Conservation (phyloP, 305 asterid species). For the Fraxinus baroniana region DNA sequence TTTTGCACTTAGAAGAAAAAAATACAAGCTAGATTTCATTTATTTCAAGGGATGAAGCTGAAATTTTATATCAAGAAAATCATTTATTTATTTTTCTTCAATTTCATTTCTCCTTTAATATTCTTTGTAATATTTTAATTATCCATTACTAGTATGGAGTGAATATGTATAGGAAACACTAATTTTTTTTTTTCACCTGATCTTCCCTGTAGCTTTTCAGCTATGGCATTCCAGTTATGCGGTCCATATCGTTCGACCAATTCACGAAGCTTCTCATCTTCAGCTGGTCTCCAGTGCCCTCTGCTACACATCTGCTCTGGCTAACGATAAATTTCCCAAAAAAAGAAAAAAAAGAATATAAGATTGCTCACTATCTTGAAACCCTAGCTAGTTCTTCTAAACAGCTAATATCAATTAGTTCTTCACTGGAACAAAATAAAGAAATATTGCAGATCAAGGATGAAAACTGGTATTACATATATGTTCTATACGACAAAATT, state of each 20-base stretch:
- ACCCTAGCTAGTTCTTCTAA: not conserved
- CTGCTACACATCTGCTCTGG: conserved; percentile 50
- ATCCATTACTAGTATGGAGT: not conserved
- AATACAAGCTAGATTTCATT: not conserved
- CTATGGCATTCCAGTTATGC: conserved; percentile 80
- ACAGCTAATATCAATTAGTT: not conserved
- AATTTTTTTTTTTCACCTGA: conserved; percentile 41
- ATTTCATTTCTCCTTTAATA: not conserved
- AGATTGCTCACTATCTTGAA: not conserved
- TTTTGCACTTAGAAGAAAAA: not conserved
- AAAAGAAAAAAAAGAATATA: too few relatives aligned
- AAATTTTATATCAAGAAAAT: too few relatives aligned
- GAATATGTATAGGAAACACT: not conserved
- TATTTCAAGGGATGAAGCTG: not conserved
- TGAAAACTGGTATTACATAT: not conserved
- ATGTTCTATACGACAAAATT: not conserved
- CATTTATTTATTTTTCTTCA: not conserved
- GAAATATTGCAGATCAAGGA: not conserved
- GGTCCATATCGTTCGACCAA: conserved; percentile 68
- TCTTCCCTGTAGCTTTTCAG: conserved; percentile 70
- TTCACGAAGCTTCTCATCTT: conserved; percentile 62
- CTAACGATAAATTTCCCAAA: too few relatives aligned
- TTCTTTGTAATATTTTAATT: not conserved
- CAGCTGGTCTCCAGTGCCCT: conserved; percentile 82
- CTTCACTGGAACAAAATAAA: not conserved